phyloP scores from a whole-genome alignment of 1,139 yeast species.

The Geotrichum phurueaensis region DNA sequence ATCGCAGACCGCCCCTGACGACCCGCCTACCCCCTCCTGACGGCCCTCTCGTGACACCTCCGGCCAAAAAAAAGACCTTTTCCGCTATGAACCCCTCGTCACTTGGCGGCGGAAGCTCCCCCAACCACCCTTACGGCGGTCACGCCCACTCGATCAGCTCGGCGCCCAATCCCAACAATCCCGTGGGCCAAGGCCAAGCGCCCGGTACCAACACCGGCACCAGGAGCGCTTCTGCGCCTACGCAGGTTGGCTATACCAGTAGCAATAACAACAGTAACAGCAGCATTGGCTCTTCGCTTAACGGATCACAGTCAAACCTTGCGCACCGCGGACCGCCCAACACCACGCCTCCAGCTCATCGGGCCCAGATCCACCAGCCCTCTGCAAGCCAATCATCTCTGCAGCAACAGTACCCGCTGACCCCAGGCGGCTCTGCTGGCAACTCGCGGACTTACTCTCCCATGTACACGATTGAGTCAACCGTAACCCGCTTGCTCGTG shows the following conservation, averaged over 20 bases:
- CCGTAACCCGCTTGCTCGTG: conserved; percentile 75
- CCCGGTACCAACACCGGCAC: conserved; percentile 8
- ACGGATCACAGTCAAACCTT: conserved; percentile 12
- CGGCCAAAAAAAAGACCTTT: not conserved
- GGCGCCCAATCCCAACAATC: not conserved
- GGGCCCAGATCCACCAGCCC: not conserved
- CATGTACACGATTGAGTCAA: conserved; percentile 67
- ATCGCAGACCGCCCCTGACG: not conserved
- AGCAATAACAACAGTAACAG: conserved; percentile 3
- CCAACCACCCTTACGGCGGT: not conserved
- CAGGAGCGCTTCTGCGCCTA: conserved; percentile 14
- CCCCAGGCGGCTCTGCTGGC: not conserved
- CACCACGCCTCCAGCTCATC: conserved; percentile 1
- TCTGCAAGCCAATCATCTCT: not conserved
- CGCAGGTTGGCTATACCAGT: conserved; percentile 3
- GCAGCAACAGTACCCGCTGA: not conserved
- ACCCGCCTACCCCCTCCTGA: not conserved
- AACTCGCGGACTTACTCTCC: conserved; percentile 5
- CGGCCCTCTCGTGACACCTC: not conserved
- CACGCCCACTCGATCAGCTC: not conserved
- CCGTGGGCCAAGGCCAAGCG: not conserved
- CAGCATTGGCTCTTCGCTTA: conserved; percentile 11
- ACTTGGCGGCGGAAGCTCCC: not conserved
- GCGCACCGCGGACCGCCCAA: conserved; percentile 1
- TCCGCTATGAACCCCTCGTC: not conserved